These are phyloP conservation scores for Neckera pumila DNA, from an alignment of 225 moss, liverwort and hornwort genomes.

Conservation along the genomic window DNA sequence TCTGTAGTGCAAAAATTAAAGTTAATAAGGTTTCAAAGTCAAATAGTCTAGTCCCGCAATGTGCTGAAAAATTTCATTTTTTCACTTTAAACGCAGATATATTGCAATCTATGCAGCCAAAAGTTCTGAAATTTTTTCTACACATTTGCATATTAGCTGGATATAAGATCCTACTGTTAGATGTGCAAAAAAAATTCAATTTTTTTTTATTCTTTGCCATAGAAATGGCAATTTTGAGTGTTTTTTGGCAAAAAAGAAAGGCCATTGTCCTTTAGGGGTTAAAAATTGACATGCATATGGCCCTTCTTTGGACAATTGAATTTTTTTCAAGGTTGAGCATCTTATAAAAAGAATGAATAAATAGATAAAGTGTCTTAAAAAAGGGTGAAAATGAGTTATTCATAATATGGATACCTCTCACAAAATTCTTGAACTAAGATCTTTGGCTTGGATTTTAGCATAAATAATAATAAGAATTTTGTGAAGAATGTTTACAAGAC, in stretches of 20 bases:
- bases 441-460: not conserved
- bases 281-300: not conserved
- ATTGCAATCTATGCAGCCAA: too few species aligned
- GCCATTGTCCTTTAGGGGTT: too few species aligned
- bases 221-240: not conserved
- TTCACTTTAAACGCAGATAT: too few species aligned
- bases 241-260: not conserved
- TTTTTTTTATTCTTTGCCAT: rapidly evolving
- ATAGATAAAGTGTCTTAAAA: rapidly evolving
- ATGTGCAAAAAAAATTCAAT: too few species aligned
- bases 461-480: not conserved
- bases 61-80: too few species aligned
- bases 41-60: too few species aligned
- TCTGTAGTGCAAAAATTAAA: too few species aligned
- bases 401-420: not conserved
- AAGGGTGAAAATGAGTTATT: not conserved
- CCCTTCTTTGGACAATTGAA: rapidly evolving
- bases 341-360: not conserved
- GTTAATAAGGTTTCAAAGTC: too few species aligned
- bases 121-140: too few species aligned
- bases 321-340: rapidly evolving
- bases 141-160: too few species aligned
- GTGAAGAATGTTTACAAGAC: not conserved
- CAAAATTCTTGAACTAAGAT: not conserved
- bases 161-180: too few species aligned